phyloP scores from a whole-genome alignment of 192 early-diverging fungal genomes.

The Umbelopsis sp. region DNA sequence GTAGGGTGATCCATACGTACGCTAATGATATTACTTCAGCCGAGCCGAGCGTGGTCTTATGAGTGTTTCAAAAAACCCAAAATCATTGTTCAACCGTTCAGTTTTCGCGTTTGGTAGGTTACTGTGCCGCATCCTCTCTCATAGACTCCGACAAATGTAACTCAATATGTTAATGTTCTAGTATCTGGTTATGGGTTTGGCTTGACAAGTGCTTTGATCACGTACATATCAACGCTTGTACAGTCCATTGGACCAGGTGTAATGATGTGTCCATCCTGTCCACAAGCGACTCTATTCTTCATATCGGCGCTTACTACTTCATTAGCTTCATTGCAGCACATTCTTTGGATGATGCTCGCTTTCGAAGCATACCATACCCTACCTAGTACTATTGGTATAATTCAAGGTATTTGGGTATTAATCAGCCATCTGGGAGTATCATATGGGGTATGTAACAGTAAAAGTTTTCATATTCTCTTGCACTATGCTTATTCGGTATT shows the following conservation, averaged over 20 bases:
- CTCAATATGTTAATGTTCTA: conserved; percentile 25
- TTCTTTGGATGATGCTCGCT: conserved; percentile 74
- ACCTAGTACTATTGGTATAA: conserved; percentile 25
- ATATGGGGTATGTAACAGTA: conserved; percentile 53
- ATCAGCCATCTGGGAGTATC: conserved; percentile 70
- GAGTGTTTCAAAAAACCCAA: conserved; percentile 62
- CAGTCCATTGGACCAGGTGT: conserved; percentile 74
- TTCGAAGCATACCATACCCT: conserved; percentile 65
- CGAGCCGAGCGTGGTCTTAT: conserved; percentile 70
- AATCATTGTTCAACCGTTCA: conserved; percentile 65
- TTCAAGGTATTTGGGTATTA: conserved; percentile 55
- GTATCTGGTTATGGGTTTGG: conserved; percentile 75
- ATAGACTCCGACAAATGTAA: neutral
- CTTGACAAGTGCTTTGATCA: conserved; percentile 68
- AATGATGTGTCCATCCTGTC: conserved; percentile 68
- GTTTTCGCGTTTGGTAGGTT: conserved; percentile 65
- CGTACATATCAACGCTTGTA: conserved; percentile 66
- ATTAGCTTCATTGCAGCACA: conserved; percentile 71
- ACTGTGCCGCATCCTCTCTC: neutral
- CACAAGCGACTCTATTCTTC: conserved; percentile 61
- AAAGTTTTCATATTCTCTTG: neutral
- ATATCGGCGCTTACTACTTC: conserved; percentile 73
- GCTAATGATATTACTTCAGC: conserved; percentile 34
- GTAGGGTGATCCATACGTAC: neutral
- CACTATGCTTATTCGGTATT: neutral